Conservation (phyloP, 169 alveolate genomes). For the Eimeria tenella region DNA sequence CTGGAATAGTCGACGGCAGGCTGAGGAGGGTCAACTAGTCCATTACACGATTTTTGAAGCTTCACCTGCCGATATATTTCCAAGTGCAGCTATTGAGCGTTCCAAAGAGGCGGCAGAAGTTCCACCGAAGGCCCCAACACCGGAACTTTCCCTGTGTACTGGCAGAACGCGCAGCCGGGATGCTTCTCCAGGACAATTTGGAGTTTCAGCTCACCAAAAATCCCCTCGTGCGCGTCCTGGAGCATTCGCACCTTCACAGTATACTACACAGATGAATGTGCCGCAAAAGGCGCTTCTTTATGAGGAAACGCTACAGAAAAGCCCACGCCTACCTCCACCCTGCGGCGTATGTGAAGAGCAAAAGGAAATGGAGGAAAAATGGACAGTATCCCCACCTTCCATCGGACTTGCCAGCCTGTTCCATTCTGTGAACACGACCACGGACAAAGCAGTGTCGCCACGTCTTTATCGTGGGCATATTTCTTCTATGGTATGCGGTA, state of each 20-base stretch:
- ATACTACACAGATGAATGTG: not conserved
- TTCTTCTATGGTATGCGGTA: not conserved
- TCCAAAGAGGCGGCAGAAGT: slow-evolving; percentile 16
- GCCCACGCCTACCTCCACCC: slow-evolving; percentile 42
- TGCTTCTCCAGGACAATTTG: slow-evolving; percentile 2
- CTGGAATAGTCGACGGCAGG: not conserved
- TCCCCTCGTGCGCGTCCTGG: slow-evolving; percentile 17
- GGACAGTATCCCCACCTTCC: not conserved
- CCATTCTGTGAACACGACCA: not conserved
- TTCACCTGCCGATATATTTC: not conserved
- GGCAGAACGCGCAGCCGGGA: not conserved
- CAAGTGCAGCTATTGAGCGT: slow-evolving; percentile 6
- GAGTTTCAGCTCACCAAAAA: not conserved
- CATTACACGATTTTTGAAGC: slow-evolving; percentile 29
- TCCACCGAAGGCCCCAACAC: not conserved
- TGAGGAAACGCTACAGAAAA: slow-evolving; percentile 28
- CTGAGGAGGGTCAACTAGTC: slow-evolving; percentile 9
- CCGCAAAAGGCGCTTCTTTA: slow-evolving; percentile 17
- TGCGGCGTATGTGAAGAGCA: not conserved
- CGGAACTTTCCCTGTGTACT: not conserved
- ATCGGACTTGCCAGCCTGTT: not conserved
- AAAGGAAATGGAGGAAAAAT: not conserved
- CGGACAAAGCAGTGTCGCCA: not conserved
- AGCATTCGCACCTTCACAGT: slow-evolving; percentile 25
- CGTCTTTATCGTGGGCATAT: not conserved